phyloP scores from a whole-genome alignment of 208 protist species.

The Naegleria gruberi region DNA sequence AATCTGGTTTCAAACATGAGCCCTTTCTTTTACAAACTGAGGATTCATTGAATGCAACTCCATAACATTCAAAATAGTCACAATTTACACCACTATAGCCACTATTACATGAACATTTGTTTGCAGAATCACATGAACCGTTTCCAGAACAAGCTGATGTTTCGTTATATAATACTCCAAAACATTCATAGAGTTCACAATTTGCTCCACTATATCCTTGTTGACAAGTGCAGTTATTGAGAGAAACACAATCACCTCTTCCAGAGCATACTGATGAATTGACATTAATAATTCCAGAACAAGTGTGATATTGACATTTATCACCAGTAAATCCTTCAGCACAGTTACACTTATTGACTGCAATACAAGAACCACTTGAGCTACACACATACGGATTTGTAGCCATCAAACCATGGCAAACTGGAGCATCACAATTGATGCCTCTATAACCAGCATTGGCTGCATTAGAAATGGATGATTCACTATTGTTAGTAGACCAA shows the following conservation, averaged over 20 bases:
- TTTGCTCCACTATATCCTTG: not conserved
- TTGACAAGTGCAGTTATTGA: not conserved
- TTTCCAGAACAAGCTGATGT: not conserved
- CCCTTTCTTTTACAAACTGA: not conserved
- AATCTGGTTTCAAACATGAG: not conserved
- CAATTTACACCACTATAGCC: not conserved
- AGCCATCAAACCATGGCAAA: too few relatives aligned
- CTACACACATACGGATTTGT: not conserved
- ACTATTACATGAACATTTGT: not conserved
- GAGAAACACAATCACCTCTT: not conserved
- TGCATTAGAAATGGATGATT: too few relatives aligned
- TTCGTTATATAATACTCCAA: not conserved
- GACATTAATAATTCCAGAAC: not conserved
- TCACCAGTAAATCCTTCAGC: not conserved
- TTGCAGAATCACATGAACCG: not conserved
- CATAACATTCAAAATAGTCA: not conserved
- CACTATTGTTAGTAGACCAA: too few relatives aligned
- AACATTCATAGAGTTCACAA: not conserved
- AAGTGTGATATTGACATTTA: not conserved
- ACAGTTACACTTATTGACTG: not conserved
- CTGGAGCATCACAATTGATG: too few relatives aligned
- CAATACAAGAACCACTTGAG: not conserved
- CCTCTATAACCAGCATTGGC: too few relatives aligned
- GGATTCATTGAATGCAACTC: not conserved
- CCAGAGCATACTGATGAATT: not conserved